Evolutionary conservation across 192 early-diverging fungal genomes (phyloP).

Genomic region (Coemansia sp.): DNA sequence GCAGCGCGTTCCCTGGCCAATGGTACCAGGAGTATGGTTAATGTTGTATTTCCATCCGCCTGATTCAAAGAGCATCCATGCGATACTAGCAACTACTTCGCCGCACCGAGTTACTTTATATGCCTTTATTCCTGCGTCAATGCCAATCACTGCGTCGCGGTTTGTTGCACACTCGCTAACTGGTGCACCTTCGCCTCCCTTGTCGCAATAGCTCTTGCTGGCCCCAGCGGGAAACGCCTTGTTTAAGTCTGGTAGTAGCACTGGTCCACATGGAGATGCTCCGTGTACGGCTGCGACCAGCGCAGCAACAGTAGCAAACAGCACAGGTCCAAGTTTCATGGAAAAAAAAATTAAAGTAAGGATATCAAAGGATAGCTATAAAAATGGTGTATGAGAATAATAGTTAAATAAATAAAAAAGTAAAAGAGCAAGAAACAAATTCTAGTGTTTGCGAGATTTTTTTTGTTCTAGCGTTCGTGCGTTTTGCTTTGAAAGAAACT

Average conservation of each 20-base stretch:
- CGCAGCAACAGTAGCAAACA: not conserved
- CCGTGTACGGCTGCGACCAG: constrained; percentile 1
- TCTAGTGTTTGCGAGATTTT: not conserved
- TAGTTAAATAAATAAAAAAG: not conserved
- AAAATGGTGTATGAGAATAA: not conserved
- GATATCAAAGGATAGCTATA: not conserved
- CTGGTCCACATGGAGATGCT: not conserved
- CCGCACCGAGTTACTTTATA: constrained; percentile 29
- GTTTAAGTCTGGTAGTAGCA: constrained; percentile 6
- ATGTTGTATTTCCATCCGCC: constrained; percentile 36
- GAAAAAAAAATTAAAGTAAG: not conserved
- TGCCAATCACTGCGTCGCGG: constrained; percentile 18
- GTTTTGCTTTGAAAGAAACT: not conserved
- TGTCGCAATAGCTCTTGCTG: not conserved
- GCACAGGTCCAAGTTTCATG: not conserved
- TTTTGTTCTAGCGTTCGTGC: not conserved
- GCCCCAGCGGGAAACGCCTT: not conserved
- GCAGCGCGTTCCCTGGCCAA: constrained; percentile 37
- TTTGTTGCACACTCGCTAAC: constrained; percentile 30
- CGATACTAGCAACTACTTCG: constrained; percentile 36
- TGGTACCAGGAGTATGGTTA: constrained; percentile 16
- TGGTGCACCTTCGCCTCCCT: not conserved
- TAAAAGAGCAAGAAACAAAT: not conserved
- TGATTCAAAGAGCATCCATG: constrained; percentile 41
- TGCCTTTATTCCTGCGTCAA: constrained; percentile 28